Evolutionary conservation across 1,139 yeast genomes (phyloP).

Genomic region (Kurtzmaniella quercitrusa): DNA sequence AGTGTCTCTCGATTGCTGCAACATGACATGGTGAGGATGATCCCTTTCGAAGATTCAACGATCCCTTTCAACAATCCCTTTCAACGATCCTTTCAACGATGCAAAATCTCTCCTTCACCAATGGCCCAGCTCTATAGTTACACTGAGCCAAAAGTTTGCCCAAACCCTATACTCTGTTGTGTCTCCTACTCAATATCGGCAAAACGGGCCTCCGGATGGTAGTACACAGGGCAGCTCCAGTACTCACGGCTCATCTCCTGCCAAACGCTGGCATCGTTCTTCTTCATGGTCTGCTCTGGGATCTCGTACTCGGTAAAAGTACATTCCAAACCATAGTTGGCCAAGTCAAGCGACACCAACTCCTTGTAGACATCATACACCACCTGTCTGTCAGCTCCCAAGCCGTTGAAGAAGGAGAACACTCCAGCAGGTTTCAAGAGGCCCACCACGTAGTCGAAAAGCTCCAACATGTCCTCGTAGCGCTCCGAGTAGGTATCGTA

Average conservation of each 20-base stretch:
- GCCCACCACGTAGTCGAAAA: conserved; percentile 80
- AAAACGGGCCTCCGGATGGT: conserved; percentile 59
- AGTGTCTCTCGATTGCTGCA: too few relatives aligned
- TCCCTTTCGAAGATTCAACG: too few relatives aligned
- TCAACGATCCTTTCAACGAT: too few relatives aligned
- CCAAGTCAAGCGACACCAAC: conserved; percentile 75
- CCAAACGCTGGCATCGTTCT: conserved; percentile 51
- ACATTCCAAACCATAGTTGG: conserved; percentile 70
- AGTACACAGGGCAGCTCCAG: conserved; percentile 68
- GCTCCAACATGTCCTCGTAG: conserved; percentile 75
- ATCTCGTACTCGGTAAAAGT: conserved; percentile 46
- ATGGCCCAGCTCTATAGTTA: neutral
- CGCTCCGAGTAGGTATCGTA: conserved; percentile 94
- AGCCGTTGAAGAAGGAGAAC: conserved; percentile 88
- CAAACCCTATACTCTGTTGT: too few relatives aligned
- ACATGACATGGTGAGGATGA: too few relatives aligned
- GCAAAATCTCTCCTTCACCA: too few relatives aligned
- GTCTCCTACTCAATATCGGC: conserved; percentile 17
- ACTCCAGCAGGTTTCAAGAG: conserved; percentile 74
- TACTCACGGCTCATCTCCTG: conserved; percentile 65
- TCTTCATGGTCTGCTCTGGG: conserved; percentile 27
- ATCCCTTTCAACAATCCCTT: too few relatives aligned
- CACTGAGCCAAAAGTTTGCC: too few relatives aligned
- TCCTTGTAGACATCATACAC: conserved; percentile 85
- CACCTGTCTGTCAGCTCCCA: conserved; percentile 91